A percentile compares a stretch with the other conserved stretches of the same genome.
These are phyloP conservation scores for Gigaspora rosea DNA, from an alignment of 192 early-diverging fungal species.

Conservation along the genomic window DNA sequence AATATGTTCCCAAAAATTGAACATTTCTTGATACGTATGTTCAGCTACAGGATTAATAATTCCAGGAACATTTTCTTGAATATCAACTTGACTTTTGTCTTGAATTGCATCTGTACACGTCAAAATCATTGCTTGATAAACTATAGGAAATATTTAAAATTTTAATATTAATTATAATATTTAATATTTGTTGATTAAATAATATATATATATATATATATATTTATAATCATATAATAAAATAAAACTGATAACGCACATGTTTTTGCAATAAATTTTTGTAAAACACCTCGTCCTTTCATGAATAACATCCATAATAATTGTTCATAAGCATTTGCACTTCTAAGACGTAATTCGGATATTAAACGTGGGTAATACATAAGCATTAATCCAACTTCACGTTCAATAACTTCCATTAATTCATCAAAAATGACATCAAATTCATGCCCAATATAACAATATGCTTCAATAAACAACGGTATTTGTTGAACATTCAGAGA, in stretches of 20 bases:
- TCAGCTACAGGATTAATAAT: slow-evolving; percentile 25
- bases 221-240: neutral
- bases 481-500: slow-evolving; percentile 44
- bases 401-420: slow-evolving; percentile 49
- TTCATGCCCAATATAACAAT: slow-evolving; percentile 52
- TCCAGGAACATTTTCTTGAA: neutral
- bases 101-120: slow-evolving; percentile 34
- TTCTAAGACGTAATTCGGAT: slow-evolving; percentile 44
- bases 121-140: slow-evolving; percentile 34
- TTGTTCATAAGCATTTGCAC: slow-evolving; percentile 51
- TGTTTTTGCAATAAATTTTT: slow-evolving; percentile 45
- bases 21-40: slow-evolving; percentile 55
- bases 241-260: slow-evolving; percentile 38
- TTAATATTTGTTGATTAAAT: neutral
- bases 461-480: slow-evolving; percentile 66
- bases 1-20: slow-evolving; percentile 63
- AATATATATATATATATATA: neutral
- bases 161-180: neutral
- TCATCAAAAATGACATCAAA: slow-evolving; percentile 48
- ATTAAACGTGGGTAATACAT: slow-evolving; percentile 54
- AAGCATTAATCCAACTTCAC: slow-evolving; percentile 46
- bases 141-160: neutral
- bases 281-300: slow-evolving; percentile 49
- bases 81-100: neutral
- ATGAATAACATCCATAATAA: slow-evolving; percentile 55